These are phyloP conservation scores for Fraxinus xanthoxyloides DNA, from an alignment of 305 asterid species.

Conservation along the genomic window DNA sequence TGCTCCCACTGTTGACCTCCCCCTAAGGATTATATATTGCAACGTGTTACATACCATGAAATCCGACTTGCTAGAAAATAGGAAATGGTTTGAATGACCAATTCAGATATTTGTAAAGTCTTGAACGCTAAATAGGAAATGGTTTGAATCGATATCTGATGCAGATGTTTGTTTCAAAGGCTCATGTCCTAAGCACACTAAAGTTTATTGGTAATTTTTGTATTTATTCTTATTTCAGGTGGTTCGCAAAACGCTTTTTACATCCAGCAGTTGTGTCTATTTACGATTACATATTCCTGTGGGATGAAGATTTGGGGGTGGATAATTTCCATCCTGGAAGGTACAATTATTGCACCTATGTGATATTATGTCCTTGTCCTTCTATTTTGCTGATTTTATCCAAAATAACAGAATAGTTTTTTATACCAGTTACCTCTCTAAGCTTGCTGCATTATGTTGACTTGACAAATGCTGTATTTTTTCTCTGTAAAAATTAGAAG, in stretches of 20 bases:
- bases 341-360: slow-evolving; percentile 32
- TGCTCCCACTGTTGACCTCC: not conserved
- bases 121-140: not conserved
- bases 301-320: slow-evolving; percentile 99
- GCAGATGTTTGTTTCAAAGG: not conserved
- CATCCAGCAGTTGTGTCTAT: slow-evolving; percentile 82
- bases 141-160: not conserved
- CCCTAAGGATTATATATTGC: not conserved
- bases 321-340: slow-evolving; percentile 84
- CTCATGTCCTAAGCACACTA: not conserved
- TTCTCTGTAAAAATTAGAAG: not conserved
- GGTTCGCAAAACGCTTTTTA: slow-evolving; percentile 96
- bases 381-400: not conserved
- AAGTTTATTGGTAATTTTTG: slow-evolving; percentile 14
- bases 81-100: not conserved
- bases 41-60: not conserved
- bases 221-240: slow-evolving; percentile 49
- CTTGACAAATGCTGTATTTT: not conserved
- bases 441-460: not conserved
- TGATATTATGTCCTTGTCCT: not conserved
- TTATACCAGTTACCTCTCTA: not conserved
- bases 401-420: not conserved
- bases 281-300: slow-evolving; percentile 87
- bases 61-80: not conserved
- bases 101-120: not conserved